These are phyloP conservation scores for Neopestalotiopsis rosae DNA, from an alignment of 2,329 filamentous ascomycete species.

Conservation along the genomic window DNA sequence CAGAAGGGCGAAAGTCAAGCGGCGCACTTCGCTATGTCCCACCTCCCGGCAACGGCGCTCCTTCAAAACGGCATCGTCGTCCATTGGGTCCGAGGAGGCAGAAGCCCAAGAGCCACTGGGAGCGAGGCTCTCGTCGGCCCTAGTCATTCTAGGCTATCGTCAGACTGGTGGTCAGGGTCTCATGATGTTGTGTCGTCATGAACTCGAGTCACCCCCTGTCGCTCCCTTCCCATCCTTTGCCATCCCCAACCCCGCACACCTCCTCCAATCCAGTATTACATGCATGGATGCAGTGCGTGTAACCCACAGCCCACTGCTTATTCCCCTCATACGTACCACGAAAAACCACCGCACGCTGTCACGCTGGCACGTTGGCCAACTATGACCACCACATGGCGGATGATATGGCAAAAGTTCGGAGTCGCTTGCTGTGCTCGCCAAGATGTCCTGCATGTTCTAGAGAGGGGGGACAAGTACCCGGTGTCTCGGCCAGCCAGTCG, in stretches of 20 bases:
- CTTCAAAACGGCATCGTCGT: too few species aligned
- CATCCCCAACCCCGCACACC: background rate
- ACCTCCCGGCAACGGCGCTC: too few species aligned
- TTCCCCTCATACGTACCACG: background rate
- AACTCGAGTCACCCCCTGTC: background rate
- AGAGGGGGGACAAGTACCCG: background rate
- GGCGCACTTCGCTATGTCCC: too few species aligned
- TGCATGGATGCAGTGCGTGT: background rate
- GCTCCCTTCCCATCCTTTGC: too few species aligned
- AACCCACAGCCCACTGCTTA: background rate
- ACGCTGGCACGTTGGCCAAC: background rate
- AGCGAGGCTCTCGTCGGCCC: background rate
- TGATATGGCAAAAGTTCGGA: slow-evolving; percentile 3
- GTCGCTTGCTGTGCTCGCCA: background rate
- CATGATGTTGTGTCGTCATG: slow-evolving; percentile 1
- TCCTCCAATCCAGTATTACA: background rate
- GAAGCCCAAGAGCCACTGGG: background rate
- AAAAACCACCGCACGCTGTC: background rate
- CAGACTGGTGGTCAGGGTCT: background rate
- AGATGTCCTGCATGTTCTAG: background rate
- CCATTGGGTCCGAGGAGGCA: too few species aligned
- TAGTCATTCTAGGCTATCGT: background rate
- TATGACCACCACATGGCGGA: background rate
- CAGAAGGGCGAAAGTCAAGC: too few species aligned
- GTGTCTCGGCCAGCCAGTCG: slow-evolving; percentile 1